Evolutionary conservation across 352 stramenopile species (phyloP).

Genomic region (Globisporangium nunn): DNA sequence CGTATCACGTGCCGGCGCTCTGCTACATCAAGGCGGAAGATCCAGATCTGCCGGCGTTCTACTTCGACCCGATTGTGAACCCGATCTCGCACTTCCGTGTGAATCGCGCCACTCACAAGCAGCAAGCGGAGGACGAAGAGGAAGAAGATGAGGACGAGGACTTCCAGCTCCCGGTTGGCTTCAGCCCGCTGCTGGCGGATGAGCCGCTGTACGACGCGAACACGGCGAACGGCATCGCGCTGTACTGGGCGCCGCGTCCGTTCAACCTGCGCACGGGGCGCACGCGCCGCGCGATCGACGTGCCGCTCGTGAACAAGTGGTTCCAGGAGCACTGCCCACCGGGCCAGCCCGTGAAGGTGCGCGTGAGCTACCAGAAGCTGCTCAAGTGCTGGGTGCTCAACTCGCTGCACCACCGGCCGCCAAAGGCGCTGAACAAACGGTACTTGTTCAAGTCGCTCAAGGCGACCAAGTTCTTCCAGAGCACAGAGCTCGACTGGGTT

Average conservation of each 20-base stretch:
- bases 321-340: slow-evolving; percentile 97
- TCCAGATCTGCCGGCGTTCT: slow-evolving; percentile 94
- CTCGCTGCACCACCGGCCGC: slow-evolving; percentile 91
- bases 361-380: slow-evolving; percentile 99
- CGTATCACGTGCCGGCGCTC: slow-evolving; percentile 95
- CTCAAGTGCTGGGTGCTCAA: slow-evolving; percentile 99
- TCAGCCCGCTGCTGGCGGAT: slow-evolving; percentile 90
- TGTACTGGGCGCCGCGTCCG: slow-evolving; percentile 97
- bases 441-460: slow-evolving; percentile 98
- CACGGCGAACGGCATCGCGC: slow-evolving; percentile 94
- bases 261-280: slow-evolving; percentile 97
- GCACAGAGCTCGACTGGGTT: slow-evolving; percentile 98
- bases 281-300: slow-evolving; percentile 94
- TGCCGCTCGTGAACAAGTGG: slow-evolving; percentile 99
- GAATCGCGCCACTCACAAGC: slow-evolving; percentile 31
- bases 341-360: slow-evolving; percentile 98
- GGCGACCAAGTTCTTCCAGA: slow-evolving; percentile 99
- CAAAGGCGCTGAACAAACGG: slow-evolving; percentile 96
- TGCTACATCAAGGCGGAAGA: slow-evolving; percentile 97
- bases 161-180: slow-evolving; percentile 81
- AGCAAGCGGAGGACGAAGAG: slow-evolving; percentile 38
- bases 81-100: slow-evolving; percentile 94
- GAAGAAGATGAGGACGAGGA: slow-evolving; percentile 86
- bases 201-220: slow-evolving; percentile 93
- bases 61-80: slow-evolving; percentile 97